phyloP scores from a whole-genome alignment of 306 rosid species.

The Crotalaria pallida region DNA sequence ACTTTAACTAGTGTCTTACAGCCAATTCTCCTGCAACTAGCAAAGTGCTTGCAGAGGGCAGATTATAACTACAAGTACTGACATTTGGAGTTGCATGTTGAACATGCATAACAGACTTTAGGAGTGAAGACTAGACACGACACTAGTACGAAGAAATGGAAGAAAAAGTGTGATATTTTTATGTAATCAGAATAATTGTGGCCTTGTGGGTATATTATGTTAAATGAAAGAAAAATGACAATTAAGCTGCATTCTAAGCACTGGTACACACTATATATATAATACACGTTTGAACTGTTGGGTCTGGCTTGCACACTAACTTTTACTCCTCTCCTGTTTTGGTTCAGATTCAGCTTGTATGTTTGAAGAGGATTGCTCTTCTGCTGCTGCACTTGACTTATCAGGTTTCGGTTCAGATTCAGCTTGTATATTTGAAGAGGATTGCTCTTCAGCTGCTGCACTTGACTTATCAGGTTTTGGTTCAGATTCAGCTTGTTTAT shows the following conservation, averaged over 20 bases:
- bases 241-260: constrained; percentile 12
- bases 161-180: neutral
- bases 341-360: constrained; percentile 35
- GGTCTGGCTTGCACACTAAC: constrained; percentile 18
- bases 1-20: neutral
- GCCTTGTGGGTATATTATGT: neutral
- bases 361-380: constrained; percentile 40
- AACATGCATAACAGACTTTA: neutral
- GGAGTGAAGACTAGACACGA: neutral
- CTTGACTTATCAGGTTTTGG: constrained; percentile 42
- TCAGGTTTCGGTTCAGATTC: constrained; percentile 42
- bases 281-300: constrained; percentile 17
- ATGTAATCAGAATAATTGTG: neutral
- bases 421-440: constrained; percentile 34
- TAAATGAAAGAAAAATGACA: constrained; percentile 10
- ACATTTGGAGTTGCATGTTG: neutral
- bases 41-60: neutral
- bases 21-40: neutral
- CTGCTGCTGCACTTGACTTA: constrained; percentile 29
- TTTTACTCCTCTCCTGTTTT: constrained; percentile 24
- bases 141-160: neutral
- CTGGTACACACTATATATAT: constrained; percentile 22
- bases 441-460: constrained; percentile 35
- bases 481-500: constrained; percentile 28
- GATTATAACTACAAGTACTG: neutral